These are phyloP conservation scores for Tritrichomonas musculus DNA, from an alignment of 208 protist species.

Conservation along the genomic window DNA sequence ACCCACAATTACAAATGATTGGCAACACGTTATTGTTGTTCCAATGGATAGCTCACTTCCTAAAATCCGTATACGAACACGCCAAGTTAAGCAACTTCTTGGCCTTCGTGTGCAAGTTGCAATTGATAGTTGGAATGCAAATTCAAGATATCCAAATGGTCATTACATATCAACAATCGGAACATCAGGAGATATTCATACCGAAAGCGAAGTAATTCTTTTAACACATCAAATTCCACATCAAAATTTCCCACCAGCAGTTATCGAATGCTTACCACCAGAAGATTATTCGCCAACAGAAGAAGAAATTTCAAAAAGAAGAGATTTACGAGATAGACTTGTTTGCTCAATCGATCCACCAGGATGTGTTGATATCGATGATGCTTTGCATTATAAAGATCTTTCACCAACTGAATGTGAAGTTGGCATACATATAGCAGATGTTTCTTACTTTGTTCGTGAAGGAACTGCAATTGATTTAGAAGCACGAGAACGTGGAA, in stretches of 20 bases:
- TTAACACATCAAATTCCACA: slow-evolving; percentile 54
- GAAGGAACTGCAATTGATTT: slow-evolving; percentile 62
- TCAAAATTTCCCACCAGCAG: slow-evolving; percentile 36
- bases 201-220: slow-evolving; percentile 62
- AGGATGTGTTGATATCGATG: slow-evolving; percentile 64
- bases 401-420: slow-evolving; percentile 35
- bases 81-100: slow-evolving; percentile 36
- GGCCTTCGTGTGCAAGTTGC: slow-evolving; percentile 45
- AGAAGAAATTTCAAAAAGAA: slow-evolving; percentile 42
- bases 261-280: slow-evolving; percentile 35
- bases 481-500: slow-evolving; percentile 65
- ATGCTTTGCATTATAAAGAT: slow-evolving; percentile 53
- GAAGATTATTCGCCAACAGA: slow-evolving; percentile 35
- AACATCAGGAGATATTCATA: slow-evolving; percentile 54
- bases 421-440: slow-evolving; percentile 79
- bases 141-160: slow-evolving; percentile 46
- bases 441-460: slow-evolving; percentile 76
- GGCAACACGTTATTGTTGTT: slow-evolving; percentile 29
- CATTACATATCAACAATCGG: slow-evolving; percentile 50
- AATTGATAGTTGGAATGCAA: slow-evolving; percentile 47
- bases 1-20: background rate
- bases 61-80: slow-evolving; percentile 30
- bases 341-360: slow-evolving; percentile 58
- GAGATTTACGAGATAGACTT: slow-evolving; percentile 46
- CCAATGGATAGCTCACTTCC: slow-evolving; percentile 16